Conservation (phyloP, 345 rosid species). For the Trapa bicornis region DNA sequence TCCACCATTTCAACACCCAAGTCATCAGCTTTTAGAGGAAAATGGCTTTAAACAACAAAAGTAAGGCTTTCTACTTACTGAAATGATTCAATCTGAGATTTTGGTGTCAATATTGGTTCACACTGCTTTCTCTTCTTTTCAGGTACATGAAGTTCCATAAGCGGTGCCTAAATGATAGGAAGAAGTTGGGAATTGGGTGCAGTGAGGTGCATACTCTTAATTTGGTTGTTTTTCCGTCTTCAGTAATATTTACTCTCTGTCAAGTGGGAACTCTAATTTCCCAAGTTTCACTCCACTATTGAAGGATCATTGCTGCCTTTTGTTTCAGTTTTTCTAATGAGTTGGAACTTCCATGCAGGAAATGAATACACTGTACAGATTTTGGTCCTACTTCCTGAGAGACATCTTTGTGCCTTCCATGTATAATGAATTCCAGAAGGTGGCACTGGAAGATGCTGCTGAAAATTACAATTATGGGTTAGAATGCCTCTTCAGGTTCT, state of each 20-base stretch:
- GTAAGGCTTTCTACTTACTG: constrained; percentile 37
- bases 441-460: constrained; percentile 82
- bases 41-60: constrained; percentile 92
- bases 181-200: constrained; percentile 77
- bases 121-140: constrained; percentile 13
- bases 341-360: constrained; percentile 41
- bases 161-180: constrained; percentile 87
- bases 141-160: constrained; percentile 89
- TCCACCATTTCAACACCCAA: constrained; percentile 90
- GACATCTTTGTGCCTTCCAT: constrained; percentile 58
- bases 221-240: not conserved
- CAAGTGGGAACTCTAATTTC: not conserved
- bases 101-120: constrained; percentile 14
- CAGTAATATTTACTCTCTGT: not conserved
- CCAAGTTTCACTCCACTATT: not conserved
- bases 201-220: constrained; percentile 57
- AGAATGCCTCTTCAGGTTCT: constrained; percentile 96
- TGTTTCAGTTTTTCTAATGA: not conserved
- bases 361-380: constrained; percentile 87
- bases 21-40: constrained; percentile 90
- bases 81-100: not conserved
- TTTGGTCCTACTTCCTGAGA: constrained; percentile 94
- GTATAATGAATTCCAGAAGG: constrained; percentile 77
- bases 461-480: constrained; percentile 72
- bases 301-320: not conserved